These are phyloP conservation scores for Zea mays DNA, from an alignment of 176 grass and related monocot genomes.

Conservation along the genomic window DNA sequence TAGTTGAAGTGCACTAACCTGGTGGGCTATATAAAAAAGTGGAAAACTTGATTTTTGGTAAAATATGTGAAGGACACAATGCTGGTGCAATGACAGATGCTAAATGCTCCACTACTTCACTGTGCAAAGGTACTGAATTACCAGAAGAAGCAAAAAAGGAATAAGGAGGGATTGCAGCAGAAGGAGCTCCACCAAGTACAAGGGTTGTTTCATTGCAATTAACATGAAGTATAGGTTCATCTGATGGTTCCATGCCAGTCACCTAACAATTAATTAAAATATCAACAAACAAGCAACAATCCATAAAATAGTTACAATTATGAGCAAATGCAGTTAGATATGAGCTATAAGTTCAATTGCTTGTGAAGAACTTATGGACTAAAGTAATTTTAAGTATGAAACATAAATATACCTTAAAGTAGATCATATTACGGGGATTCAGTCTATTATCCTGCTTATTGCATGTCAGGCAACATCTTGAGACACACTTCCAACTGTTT, in stretches of 20 bases:
- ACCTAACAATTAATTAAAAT: too few relatives aligned
- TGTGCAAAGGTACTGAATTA: constrained; percentile 65
- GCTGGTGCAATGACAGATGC: constrained; percentile 77
- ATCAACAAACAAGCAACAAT: too few relatives aligned
- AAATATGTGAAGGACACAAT: constrained; percentile 78
- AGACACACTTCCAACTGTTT: too few relatives aligned
- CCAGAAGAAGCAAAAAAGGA: constrained; percentile 53
- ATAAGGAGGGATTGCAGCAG: constrained; percentile 68
- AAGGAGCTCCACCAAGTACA: constrained; percentile 81
- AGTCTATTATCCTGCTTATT: too few relatives aligned
- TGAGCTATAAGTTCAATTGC: too few relatives aligned
- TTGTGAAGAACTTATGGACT: too few relatives aligned
- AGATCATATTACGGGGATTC: too few relatives aligned
- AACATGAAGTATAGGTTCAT: constrained; percentile 65
- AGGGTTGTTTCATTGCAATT: constrained; percentile 80
- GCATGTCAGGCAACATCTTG: too few relatives aligned
- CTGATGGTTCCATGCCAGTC: constrained; percentile 75
- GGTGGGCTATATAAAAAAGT: constrained; percentile 77
- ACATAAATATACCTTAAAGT: too few relatives aligned
- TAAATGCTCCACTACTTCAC: constrained; percentile 74
- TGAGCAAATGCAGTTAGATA: too few relatives aligned
- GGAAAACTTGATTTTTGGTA: constrained; percentile 77
- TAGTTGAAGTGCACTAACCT: constrained; percentile 48
- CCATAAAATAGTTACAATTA: too few relatives aligned
- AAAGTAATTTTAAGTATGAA: too few relatives aligned